A percentile compares a stretch with the other conserved stretches of the same genome.
Evolutionary conservation across 176 grass and related monocot species (phyloP).

Genomic region (Metroxylon sagu): DNA sequence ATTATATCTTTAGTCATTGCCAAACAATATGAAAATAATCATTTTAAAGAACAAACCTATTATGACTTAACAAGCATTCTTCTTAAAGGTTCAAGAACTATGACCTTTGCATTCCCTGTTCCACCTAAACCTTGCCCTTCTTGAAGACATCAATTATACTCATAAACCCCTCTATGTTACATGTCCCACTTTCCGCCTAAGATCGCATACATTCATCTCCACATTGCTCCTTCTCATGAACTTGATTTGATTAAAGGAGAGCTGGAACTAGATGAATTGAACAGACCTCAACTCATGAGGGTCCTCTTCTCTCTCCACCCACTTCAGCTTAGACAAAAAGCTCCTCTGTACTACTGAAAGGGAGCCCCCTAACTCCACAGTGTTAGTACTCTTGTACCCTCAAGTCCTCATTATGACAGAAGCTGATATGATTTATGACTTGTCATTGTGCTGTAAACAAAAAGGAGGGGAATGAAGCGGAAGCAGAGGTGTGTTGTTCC

Average conservation of each 20-base stretch:
- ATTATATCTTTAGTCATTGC: too few species aligned
- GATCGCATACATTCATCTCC: constrained; percentile 42
- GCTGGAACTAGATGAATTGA: constrained; percentile 58
- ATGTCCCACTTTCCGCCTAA: constrained; percentile 47
- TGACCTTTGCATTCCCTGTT: too few species aligned
- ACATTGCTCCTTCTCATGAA: constrained; percentile 54
- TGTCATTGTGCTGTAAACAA: not conserved
- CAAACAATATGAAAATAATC: too few species aligned
- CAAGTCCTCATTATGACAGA: constrained; percentile 49
- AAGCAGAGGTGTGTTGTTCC: constrained; percentile 40
- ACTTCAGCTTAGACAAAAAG: constrained; percentile 44
- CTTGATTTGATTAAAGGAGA: constrained; percentile 66
- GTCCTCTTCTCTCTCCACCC: constrained; percentile 59
- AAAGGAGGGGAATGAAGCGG: constrained; percentile 3
- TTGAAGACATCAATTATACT: too few species aligned
- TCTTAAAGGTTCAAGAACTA: too few species aligned
- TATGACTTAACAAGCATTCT: too few species aligned
- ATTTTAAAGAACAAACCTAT: too few species aligned
- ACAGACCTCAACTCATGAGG: constrained; percentile 46
- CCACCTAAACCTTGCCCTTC: too few species aligned
- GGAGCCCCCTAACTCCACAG: constrained; percentile 63
- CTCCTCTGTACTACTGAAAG: constrained; percentile 38
- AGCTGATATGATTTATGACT: constrained; percentile 16
- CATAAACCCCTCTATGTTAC: too few species aligned
- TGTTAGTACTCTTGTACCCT: constrained; percentile 31